These are phyloP conservation scores for Phytopythium aichiense DNA, from an alignment of 352 stramenopile genomes.

Conservation along the genomic window DNA sequence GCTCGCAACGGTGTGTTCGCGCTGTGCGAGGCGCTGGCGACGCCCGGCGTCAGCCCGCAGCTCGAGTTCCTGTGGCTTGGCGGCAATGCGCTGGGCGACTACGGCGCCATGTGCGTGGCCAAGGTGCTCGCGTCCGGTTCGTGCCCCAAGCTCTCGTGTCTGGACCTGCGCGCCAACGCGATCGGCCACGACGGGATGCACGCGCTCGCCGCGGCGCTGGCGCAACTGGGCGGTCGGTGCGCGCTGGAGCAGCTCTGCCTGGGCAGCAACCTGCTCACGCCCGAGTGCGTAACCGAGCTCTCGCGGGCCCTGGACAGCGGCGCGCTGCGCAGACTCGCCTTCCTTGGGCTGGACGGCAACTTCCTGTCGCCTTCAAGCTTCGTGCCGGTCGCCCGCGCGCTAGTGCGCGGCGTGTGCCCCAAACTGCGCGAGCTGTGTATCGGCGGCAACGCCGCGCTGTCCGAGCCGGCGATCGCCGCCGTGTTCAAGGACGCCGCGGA, in stretches of 20 bases:
- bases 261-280: slow-evolving; percentile 21
- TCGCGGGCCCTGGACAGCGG: slow-evolving; percentile 5
- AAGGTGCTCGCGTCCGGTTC: slow-evolving; percentile 5
- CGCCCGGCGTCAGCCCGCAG: slow-evolving; percentile 6
- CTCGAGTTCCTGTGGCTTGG: slow-evolving; percentile 16
- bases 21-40: slow-evolving; percentile 12
- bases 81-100: slow-evolving; percentile 25
- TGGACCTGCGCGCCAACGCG: slow-evolving; percentile 25
- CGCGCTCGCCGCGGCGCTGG: slow-evolving; percentile 10
- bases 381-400: slow-evolving; percentile 9
- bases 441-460: slow-evolving; percentile 17
- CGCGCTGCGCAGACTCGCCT: slow-evolving; percentile 11
- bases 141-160: slow-evolving; percentile 9
- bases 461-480: slow-evolving; percentile 6
- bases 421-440: slow-evolving; percentile 20
- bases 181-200: slow-evolving; percentile 22
- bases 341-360: slow-evolving; percentile 23
- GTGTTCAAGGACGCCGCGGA: slow-evolving; percentile 16
- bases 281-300: slow-evolving; percentile 10
- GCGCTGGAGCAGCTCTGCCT: slow-evolving; percentile 18
- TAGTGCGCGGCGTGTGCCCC: slow-evolving; percentile 12
- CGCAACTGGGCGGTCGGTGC: background rate
- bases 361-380: slow-evolving; percentile 19
- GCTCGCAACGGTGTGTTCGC: slow-evolving; percentile 15
- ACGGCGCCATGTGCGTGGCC: slow-evolving; percentile 17